Evolutionary conservation across 108 stramenopile species (phyloP), one percentile per base, ranked within the genome.

Genomic region (Phaeodactylum tricornutum): DNA sequence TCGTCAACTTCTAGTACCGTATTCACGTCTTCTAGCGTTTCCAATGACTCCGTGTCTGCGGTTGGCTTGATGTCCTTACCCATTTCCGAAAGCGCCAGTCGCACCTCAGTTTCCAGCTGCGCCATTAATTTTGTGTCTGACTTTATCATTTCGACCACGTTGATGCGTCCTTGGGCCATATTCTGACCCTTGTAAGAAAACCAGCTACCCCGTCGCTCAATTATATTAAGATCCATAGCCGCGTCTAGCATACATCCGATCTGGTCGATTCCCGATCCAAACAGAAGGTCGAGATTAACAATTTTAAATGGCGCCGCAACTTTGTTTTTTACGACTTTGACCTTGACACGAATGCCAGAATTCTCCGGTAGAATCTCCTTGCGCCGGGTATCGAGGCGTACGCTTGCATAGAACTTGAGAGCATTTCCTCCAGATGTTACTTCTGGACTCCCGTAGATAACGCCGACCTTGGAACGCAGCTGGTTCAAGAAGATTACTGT

Each of bases 281-380:
- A 95, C 1, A 80, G 19, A 57, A 95, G 83, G 55, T 95, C 94
- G 51, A 95, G 47, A 39, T 75, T 80, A 9, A 92, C 72, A 9
- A 58, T 66, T 47, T 79, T 75, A 68, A 95, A 97, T 2, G 96
- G 96, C 4, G 92, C 80, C 0, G 96, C 92, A 11, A 97, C 75
- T 66, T 97, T 95, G 67, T 94, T 97, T 71, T 97, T 97, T 27
- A 94, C 94, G 32, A 97, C 93, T 68, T 89, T 91, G 30, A 89
- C 86, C 41, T 81, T 82, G 59, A 84, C 76, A 7, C 81, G 76
- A 57, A 90, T 94, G 16, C 93, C 95, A 34, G 65, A 52, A 55
- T 92, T 92, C 29, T 94, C 92, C n/a, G 90, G 88, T 33, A 93
- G 60, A 2, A 84, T 50, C 64, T 96, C 95, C 50, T 81, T 82